Evolutionary conservation across 495 filamentous ascomycete species (phyloP).

Genomic region (Annulohypoxylon bovei): DNA sequence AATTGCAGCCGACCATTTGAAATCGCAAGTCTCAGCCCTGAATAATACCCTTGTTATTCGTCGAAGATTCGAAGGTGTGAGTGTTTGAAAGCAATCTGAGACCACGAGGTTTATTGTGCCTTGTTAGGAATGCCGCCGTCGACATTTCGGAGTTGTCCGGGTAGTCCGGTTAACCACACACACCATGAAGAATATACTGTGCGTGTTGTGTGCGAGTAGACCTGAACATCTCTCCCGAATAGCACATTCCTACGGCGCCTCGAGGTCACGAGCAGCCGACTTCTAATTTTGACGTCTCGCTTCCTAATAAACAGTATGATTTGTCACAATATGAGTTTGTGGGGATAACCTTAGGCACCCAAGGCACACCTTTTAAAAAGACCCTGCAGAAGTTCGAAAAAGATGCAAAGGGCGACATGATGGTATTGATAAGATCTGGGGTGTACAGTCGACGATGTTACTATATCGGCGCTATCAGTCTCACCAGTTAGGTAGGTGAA

Average conservation of each 20-base stretch:
- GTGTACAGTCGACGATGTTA: conserved; percentile 14
- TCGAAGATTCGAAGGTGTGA: not conserved
- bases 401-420: not conserved
- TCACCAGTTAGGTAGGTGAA: conserved; percentile 18
- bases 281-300: conserved; percentile 11
- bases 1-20: not conserved
- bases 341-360: conserved; percentile 15
- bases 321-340: conserved; percentile 19
- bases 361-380: not conserved
- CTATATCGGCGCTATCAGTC: conserved; percentile 16
- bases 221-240: not conserved
- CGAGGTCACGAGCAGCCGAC: conserved; percentile 3
- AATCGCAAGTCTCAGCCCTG: not conserved
- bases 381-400: conserved; percentile 15
- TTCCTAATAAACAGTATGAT: conserved; percentile 9
- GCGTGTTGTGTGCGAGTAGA: not conserved
- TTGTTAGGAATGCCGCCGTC: not conserved
- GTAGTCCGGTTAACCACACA: conserved; percentile 6
- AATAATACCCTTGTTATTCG: not conserved
- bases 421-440: conserved; percentile 10
- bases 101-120: conserved; percentile 3
- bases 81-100: not conserved
- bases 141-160: conserved; percentile 19
- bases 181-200: conserved; percentile 1
- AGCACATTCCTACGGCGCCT: conserved; percentile 8